Conservation (phyloP, 2,329 filamentous ascomycete genomes). For the Clarireedia homoeocarpa region DNA sequence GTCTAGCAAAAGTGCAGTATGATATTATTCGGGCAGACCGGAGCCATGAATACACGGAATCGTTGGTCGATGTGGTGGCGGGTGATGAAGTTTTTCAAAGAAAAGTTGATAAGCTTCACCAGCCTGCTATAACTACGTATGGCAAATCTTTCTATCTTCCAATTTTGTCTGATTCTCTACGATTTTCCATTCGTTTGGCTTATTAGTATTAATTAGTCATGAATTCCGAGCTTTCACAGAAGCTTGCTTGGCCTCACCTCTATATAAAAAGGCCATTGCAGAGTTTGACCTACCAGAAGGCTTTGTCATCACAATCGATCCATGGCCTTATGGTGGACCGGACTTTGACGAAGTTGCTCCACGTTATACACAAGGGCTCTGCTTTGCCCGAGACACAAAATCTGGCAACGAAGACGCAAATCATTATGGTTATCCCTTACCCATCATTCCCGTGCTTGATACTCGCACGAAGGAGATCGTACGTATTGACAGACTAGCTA, state of each 20-base stretch:
- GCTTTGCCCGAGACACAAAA: conserved; percentile 40
- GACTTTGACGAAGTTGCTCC: conserved; percentile 38
- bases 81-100: conserved; percentile 36
- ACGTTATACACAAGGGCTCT: conserved; percentile 47
- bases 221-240: conserved; percentile 18
- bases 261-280: conserved; percentile 43
- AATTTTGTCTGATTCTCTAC: neutral
- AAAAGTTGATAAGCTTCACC: conserved; percentile 39
- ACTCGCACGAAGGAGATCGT: conserved; percentile 38
- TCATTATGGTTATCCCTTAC: conserved; percentile 40
- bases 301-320: conserved; percentile 45
- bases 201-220: neutral
- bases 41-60: conserved; percentile 46
- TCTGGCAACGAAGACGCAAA: neutral
- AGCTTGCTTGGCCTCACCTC: conserved; percentile 34
- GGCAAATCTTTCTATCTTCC: conserved; percentile 18
- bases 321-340: conserved; percentile 48
- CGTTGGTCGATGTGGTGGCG: conserved; percentile 40
- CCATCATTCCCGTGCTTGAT: conserved; percentile 41
- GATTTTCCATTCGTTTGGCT: conserved; percentile 8
- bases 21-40: conserved; percentile 45
- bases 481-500: conserved; percentile 40
- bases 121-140: conserved; percentile 40
- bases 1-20: conserved; percentile 33
- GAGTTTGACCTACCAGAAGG: conserved; percentile 46